phyloP scores from a whole-genome alignment of 371 early-diverging fungal species.

The Mortierella sp. region DNA sequence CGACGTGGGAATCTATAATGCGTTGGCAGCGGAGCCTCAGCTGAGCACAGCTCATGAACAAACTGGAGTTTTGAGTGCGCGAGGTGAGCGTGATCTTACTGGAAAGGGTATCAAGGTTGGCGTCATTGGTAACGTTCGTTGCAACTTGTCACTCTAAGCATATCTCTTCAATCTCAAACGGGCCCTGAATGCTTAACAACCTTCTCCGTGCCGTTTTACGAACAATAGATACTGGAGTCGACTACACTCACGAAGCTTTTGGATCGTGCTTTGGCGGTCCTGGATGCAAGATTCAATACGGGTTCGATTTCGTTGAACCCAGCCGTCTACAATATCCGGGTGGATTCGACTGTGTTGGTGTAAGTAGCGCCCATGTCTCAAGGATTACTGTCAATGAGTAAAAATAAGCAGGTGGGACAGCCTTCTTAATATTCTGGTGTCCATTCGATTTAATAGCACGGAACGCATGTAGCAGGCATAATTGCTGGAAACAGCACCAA shows the following conservation, averaged over 20 bases:
- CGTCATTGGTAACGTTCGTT: conserved; percentile 63
- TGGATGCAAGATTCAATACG: conserved; percentile 64
- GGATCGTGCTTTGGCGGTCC: conserved; percentile 81
- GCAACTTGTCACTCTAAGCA: not conserved
- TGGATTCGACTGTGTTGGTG: conserved; percentile 50
- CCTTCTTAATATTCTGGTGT: not conserved
- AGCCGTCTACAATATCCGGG: conserved; percentile 9
- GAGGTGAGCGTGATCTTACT: conserved; percentile 48
- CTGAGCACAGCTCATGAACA: conserved; percentile 47
- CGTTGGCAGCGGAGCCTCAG: conserved; percentile 24
- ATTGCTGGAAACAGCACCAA: conserved; percentile 63
- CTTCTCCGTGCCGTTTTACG: too few relatives aligned
- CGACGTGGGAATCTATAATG: conserved; percentile 20
- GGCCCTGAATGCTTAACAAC: not conserved
- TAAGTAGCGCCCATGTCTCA: not conserved
- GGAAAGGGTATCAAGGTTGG: conserved; percentile 78
- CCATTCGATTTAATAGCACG: conserved; percentile 55
- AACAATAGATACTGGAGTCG: conserved; percentile 62
- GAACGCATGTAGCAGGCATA: conserved; percentile 78
- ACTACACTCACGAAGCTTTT: conserved; percentile 78
- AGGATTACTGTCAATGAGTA: not conserved
- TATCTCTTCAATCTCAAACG: not conserved
- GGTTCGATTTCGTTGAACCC: conserved; percentile 71
- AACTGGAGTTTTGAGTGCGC: conserved; percentile 38
- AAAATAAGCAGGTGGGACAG: too few relatives aligned